Base-by-base conservation (phyloP, 352 stramenopile species). In the Albugo laibachii region DNA sequence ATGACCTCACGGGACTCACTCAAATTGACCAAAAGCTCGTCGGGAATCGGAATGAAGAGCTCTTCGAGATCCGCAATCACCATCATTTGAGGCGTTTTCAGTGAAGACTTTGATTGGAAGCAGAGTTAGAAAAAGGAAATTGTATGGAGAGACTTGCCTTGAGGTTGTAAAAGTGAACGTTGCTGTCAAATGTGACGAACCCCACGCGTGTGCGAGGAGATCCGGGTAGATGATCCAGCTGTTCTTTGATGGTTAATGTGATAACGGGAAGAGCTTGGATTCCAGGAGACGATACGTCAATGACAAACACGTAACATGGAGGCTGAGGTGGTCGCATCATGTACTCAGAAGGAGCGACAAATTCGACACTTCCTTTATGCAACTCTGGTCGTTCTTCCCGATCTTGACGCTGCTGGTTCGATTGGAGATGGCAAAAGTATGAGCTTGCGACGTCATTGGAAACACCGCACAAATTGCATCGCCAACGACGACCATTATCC, bases 21-120 rank as follows among this genome's bases (percentile, higher is more conserved):
- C 45, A 99, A 61, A 65, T 99, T 98, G 11, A 99, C 94, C 38
- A 99, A 72, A 41, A 99, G 65, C 63, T 99, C 92, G 55, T 98
- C 95, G 12, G 79, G 79, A 40, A 92, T 88, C n/a, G 79, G 79
- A 46, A 88, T 89, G 61, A 92, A 92, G 0, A 89, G 66, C 39
- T 92, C 79, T 34, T 92, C 78, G 18, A 92, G 56, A 50, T 92
- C 79, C 21, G 79, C 69, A 41, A 92, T 66, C 21, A 92, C 72
- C 76, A 92, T 92, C 78, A 92, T 92, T 56, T 92, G 78, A 16
- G 78, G 78, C 2, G 75, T 64, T 52, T 87, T 92, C 34, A 92
- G 39, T 20, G 70, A 80, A 6, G 76, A 78, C 65, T 76, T 13
- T 34, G 49, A 37, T 12, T 18, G 49, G 13, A 46, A 68, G 68